Evolutionary conservation across 2,329 filamentous ascomycete genomes (phyloP).

Genomic region (Claviceps arundinis): DNA sequence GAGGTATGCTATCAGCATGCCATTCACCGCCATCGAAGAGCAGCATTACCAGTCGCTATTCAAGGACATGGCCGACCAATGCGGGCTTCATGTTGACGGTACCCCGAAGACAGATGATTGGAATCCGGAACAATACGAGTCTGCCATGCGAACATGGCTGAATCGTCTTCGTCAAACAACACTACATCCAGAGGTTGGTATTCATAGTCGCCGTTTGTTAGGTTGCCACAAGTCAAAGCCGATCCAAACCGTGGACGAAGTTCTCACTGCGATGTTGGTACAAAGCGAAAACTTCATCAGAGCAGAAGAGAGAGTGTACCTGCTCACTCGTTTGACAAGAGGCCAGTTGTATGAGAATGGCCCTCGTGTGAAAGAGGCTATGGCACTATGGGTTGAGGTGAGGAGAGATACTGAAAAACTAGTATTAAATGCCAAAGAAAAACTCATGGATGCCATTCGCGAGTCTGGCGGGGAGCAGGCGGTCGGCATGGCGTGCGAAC

Average conservation of each 20-base stretch:
- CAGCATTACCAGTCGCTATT: constrained; percentile 74
- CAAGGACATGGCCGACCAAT: constrained; percentile 58
- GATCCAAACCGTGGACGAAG: constrained; percentile 71
- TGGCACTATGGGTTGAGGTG: constrained; percentile 54
- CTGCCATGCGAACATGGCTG: constrained; percentile 69
- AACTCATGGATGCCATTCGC: constrained; percentile 39
- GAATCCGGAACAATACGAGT: constrained; percentile 49
- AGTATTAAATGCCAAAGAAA: constrained; percentile 51
- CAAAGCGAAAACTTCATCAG: constrained; percentile 58
- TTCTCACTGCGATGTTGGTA: constrained; percentile 84
- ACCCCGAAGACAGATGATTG: constrained; percentile 47
- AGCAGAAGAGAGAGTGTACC: constrained; percentile 52
- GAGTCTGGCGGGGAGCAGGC: constrained; percentile 8
- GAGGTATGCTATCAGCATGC: constrained; percentile 75
- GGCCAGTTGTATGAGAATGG: constrained; percentile 74
- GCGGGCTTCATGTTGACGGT: constrained; percentile 52
- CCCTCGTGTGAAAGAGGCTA: constrained; percentile 50
- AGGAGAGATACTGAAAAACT: constrained; percentile 34
- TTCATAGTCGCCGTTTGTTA: constrained; percentile 48
- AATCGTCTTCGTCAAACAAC: constrained; percentile 68
- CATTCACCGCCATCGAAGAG: constrained; percentile 82
- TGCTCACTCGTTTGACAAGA: constrained; percentile 49
- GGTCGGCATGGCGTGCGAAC: constrained; percentile 2
- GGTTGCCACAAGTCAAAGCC: constrained; percentile 50
- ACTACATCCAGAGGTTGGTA: constrained; percentile 71